phyloP scores from a whole-genome alignment of 352 stramenopile genomes.

The Pythium volutum region DNA sequence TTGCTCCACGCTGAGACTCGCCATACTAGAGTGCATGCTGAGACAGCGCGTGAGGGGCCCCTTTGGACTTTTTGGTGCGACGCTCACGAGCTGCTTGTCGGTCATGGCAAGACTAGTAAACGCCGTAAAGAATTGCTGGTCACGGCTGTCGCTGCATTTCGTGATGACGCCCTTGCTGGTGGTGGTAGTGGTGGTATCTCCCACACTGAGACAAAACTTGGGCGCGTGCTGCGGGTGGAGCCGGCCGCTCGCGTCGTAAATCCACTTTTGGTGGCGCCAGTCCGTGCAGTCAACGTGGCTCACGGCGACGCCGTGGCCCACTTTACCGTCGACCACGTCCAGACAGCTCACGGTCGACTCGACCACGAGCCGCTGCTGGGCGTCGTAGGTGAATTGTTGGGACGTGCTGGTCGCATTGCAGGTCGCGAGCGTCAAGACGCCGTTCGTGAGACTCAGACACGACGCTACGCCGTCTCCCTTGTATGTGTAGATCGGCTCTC shows the following conservation, averaged over 20 bases:
- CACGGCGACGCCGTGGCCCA: not conserved
- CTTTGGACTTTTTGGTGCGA: not conserved
- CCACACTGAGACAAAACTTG: constrained; percentile 13
- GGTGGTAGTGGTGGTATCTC: not conserved
- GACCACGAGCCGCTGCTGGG: constrained; percentile 4
- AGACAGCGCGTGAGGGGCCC: constrained; percentile 12
- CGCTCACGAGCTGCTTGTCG: constrained; percentile 18
- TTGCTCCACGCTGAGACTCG: not conserved
- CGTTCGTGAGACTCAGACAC: constrained; percentile 16
- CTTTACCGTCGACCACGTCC: constrained; percentile 16
- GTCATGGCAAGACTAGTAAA: not conserved
- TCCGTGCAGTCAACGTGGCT: constrained; percentile 16
- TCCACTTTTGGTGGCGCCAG: constrained; percentile 19
- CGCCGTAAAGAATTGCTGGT: constrained; percentile 14
- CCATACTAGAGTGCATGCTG: not conserved
- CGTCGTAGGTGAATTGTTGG: constrained; percentile 21
- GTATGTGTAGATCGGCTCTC: constrained; percentile 4
- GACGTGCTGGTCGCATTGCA: constrained; percentile 12
- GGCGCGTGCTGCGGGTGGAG: constrained; percentile 15
- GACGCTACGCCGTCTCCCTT: not conserved
- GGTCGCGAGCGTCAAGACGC: not conserved
- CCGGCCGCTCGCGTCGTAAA: constrained; percentile 7
- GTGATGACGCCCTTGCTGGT: not conserved
- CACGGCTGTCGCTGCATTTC: constrained; percentile 12
- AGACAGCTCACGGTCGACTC: constrained; percentile 2